Conservation (phyloP, 1,139 yeast species). For the Taphrina pruni region DNA sequence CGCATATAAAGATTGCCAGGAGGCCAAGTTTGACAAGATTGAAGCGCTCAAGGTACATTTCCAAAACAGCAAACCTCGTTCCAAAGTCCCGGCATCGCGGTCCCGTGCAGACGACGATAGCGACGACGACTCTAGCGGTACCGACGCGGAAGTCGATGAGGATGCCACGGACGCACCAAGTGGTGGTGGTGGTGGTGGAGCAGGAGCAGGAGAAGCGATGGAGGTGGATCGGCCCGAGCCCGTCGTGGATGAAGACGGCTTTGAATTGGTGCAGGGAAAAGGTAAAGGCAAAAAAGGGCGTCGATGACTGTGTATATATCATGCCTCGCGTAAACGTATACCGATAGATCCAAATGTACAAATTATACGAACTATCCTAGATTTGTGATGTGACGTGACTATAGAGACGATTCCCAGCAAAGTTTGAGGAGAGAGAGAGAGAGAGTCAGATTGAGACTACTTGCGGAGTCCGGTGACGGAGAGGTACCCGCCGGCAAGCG, state of each 20-base stretch:
- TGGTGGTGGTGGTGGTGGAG: neutral
- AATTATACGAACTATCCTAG: neutral
- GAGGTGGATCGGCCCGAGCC: slow-evolving; percentile 31
- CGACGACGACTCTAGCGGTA: slow-evolving; percentile 14
- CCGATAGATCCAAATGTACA: neutral
- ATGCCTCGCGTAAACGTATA: too few species aligned
- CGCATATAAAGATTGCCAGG: slow-evolving; percentile 68
- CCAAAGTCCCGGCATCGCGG: neutral
- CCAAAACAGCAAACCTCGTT: slow-evolving; percentile 53
- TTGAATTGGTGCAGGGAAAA: slow-evolving; percentile 84
- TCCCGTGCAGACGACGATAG: slow-evolving; percentile 7
- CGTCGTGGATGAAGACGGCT: slow-evolving; percentile 84
- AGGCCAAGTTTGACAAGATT: slow-evolving; percentile 60
- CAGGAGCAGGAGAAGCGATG: slow-evolving; percentile 24
- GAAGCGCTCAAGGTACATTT: slow-evolving; percentile 67
- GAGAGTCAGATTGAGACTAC: neutral
- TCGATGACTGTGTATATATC: neutral
- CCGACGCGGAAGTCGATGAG: slow-evolving; percentile 34
- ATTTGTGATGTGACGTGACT: neutral
- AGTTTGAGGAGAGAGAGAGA: too few species aligned
- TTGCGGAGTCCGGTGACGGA: slow-evolving; percentile 28
- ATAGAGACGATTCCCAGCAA: neutral
- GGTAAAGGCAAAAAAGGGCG: slow-evolving; percentile 21
- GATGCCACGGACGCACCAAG: slow-evolving; percentile 10
- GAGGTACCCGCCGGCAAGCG: slow-evolving; percentile 41